Evolutionary conservation across 495 filamentous ascomycete species (phyloP), one percentile per base, ranked within the genome.

Genomic region (Cercophora samala): DNA sequence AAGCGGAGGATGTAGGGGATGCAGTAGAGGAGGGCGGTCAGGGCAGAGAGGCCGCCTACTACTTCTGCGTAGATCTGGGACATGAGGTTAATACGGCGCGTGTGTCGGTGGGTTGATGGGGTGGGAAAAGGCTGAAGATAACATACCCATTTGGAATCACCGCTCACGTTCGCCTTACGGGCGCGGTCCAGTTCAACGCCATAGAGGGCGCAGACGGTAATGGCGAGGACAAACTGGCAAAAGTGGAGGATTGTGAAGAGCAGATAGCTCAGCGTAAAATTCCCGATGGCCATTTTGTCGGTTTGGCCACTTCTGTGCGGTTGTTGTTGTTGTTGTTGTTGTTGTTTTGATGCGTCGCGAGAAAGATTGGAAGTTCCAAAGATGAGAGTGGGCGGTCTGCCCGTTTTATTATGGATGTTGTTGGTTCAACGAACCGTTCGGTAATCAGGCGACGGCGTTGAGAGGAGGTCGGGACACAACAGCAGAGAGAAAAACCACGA

Each of bases 171-270:
- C 9, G 80, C 74, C 46, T 86, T 75, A n/a, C 77, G 76, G 9
- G 90, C 87, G 58, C 83, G 75, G 64, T 85, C 77, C 11, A 96
- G 79, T 72, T 95, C 90, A 42, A 80, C 73, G 64, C 88, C 90
- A 74, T 97, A 97, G 42, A 97, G 87, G 4, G 88, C 92, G 67
- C 88, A 85, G 65, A 95, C 90, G 0, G 88, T 83, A 59, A 96
- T 72, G 21, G 87, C 91, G 67, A 96, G 81, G 69, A 89, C 80
- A 73, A 96, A 87, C 70, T 93, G 89, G 58, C 86, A 73, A 77
- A 91, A 83, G 73, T 92, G 89, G 0, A 91, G 78, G 62, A 82
- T 46, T 18, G 84, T 76, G 68, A 84, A 84, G 64, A 76, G 67
- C 68, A 82, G 60, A 69, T 83, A 81, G 75, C 77, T 71, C 72